Evolutionary conservation across 768 basidiomycete genomes (phyloP).

Genomic region (Boletus tylopilopsis): DNA sequence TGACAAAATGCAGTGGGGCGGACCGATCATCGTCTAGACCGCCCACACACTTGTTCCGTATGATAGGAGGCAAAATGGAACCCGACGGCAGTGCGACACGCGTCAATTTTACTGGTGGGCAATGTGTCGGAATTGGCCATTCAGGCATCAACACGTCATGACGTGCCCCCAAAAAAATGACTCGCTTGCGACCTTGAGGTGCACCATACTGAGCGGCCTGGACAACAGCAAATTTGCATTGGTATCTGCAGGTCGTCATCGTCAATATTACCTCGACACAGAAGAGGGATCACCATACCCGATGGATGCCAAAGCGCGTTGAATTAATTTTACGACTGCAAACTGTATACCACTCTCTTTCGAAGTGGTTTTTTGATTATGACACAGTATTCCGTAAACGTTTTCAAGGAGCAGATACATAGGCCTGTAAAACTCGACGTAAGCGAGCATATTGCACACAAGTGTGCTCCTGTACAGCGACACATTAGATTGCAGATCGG

Average conservation of each 20-base stretch:
- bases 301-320: constrained; percentile 54
- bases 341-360: constrained; percentile 40
- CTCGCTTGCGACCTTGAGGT: constrained; percentile 62
- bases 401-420: constrained; percentile 70
- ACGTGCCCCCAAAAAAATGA: constrained; percentile 67
- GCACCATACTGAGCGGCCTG: constrained; percentile 72
- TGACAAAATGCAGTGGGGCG: constrained; percentile 58
- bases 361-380: constrained; percentile 42
- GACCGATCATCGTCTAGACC: constrained; percentile 35
- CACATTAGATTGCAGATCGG: neutral
- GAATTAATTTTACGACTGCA: constrained; percentile 66
- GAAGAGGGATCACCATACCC: constrained; percentile 44
- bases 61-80: constrained; percentile 37
- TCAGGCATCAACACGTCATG: constrained; percentile 54
- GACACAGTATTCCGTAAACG: constrained; percentile 56
- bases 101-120: constrained; percentile 35
- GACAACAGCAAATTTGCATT: constrained; percentile 59
- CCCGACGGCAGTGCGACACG: constrained; percentile 44
- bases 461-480: constrained; percentile 48
- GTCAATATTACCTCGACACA: neutral
- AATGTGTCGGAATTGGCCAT: constrained; percentile 63
- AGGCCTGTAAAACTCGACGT: constrained; percentile 62
- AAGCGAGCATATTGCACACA: constrained; percentile 67
- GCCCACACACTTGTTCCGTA: constrained; percentile 38
- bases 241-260: constrained; percentile 42